Evolutionary conservation across 345 rosid species (phyloP).

Genomic region (Heritiera fomes): DNA sequence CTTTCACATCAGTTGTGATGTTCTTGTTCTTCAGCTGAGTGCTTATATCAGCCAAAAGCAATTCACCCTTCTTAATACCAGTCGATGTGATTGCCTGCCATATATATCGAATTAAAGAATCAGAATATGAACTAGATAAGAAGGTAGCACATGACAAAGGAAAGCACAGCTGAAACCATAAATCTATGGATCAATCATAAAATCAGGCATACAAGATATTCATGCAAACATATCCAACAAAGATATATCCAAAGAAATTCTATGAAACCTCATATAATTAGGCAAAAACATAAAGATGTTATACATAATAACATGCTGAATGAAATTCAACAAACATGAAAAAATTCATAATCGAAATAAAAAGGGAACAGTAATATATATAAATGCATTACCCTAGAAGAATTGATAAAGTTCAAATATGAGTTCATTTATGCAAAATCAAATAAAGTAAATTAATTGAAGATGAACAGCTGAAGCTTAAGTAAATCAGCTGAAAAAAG

Average conservation of each 20-base stretch:
- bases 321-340: not conserved
- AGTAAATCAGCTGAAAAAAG: not conserved
- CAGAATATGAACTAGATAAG: not conserved
- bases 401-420: not conserved
- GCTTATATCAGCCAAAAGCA: constrained; percentile 76
- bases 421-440: not conserved
- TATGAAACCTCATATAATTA: not conserved
- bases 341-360: not conserved
- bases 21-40: constrained; percentile 93
- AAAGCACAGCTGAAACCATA: not conserved
- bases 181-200: not conserved
- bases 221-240: constrained; percentile 2
- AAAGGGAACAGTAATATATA: not conserved
- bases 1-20: constrained; percentile 84
- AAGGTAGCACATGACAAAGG: not conserved
- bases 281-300: not conserved
- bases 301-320: not conserved
- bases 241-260: not conserved
- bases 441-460: not conserved
- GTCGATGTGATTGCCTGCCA: constrained; percentile 72
- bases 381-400: not conserved
- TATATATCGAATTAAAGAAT: constrained; percentile 1
- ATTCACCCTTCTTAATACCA: constrained; percentile 75
- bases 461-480: not conserved
- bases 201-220: not conserved